Conservation (phyloP, 108 stramenopile genomes). For the Hondaea fermentalgiana region DNA sequence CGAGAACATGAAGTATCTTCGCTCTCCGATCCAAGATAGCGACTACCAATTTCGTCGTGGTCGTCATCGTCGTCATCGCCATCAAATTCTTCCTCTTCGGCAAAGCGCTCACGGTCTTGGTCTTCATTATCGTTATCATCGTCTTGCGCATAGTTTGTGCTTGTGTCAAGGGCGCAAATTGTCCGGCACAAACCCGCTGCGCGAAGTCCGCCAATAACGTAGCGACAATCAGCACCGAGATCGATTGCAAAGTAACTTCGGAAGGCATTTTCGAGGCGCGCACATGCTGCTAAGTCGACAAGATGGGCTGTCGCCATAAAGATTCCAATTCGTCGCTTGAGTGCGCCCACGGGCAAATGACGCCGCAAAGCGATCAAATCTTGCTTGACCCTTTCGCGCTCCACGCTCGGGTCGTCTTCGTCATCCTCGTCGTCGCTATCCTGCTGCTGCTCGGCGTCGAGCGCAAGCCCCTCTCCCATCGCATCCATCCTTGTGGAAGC, state of each 20-base stretch:
- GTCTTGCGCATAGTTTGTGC: not conserved
- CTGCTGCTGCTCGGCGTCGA: not conserved
- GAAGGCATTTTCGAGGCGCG: not conserved
- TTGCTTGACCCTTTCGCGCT: not conserved
- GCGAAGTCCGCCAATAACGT: not conserved
- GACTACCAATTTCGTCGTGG: too few species aligned
- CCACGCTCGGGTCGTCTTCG: not conserved
- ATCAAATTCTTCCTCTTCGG: too few species aligned
- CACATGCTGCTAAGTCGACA: not conserved
- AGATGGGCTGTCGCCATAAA: not conserved
- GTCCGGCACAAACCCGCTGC: not conserved
- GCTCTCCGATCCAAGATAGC: not conserved
- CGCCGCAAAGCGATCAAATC: not conserved
- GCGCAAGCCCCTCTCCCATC: too few species aligned
- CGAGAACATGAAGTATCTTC: not conserved
- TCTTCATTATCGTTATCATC: not conserved
- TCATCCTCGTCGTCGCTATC: not conserved
- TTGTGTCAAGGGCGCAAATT: not conserved
- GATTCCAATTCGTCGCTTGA: not conserved
- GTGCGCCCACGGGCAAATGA: not conserved
- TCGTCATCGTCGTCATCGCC: too few species aligned
- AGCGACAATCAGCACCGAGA: not conserved
- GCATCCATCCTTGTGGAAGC: not conserved
- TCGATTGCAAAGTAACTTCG: not conserved
- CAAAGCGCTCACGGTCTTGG: not conserved